Base-by-base conservation (phyloP, 768 basidiomycete species). In the Roridomyces roridus region DNA sequence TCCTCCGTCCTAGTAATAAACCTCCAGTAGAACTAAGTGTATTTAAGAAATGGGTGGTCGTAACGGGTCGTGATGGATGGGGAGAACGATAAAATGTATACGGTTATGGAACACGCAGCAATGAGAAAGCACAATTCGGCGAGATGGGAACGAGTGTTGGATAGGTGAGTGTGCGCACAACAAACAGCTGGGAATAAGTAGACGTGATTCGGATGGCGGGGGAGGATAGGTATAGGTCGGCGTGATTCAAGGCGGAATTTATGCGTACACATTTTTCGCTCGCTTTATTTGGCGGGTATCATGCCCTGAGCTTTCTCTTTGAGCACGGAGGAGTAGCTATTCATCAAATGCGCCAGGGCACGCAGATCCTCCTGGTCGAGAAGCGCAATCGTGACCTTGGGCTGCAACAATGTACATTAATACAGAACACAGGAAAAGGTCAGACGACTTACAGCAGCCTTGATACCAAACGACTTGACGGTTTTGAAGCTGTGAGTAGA, bases 341-440 rank as follows among this genome's bases (percentile, higher is more conserved):
- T 91, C 87, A 92, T 87, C 39, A 96, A 80, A 69, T 93, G 91
- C 6, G 91, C 89, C 43, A 96, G 81, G 5, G 92, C 79, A 39
- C 89, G 84, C 21, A 96, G 80, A 66, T 96, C 94, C 56, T 95
- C 94, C 64, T 88, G 81, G 66, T 96, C 92, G 57, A 96, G 75
- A 9, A 95, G 80, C 5, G 82, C 76, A 64, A 97, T 92, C 1
- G 94, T 95, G 59, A 93, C 75, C 69, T 94, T 94, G 46, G 92
- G 91, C 86, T 91, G 63, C 15, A 31, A 61, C 48, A 43, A 49
- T 20, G 20, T 52, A 14, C 7, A 62, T 18, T 29, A 25, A 12
- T 21, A 15, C 14, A 12, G 28, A 31, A 43, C 53, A 35, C 12
- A 26, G 6, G 15, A 23, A 56, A 26, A 43, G n/a, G n/a, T n/a